Evolutionary conservation across 1,284 basidiomycete genomes (phyloP), one percentile per base, ranked within the genome.

Genomic region (Tylopilus microsporus): DNA sequence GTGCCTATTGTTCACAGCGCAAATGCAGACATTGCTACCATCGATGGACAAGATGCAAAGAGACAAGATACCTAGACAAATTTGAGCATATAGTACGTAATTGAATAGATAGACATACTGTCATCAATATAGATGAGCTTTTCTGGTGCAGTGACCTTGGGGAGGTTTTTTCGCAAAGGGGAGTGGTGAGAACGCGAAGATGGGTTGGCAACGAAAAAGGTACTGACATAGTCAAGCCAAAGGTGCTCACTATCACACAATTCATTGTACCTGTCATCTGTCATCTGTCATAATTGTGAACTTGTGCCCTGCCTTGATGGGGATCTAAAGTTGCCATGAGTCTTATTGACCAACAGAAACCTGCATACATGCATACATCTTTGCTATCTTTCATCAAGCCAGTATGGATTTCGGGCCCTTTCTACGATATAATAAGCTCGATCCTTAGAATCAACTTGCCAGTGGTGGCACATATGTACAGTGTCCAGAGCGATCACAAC

Each of bases 321-420:
- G 82, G 70, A 92, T 78, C 90, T 92, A 66, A 42, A 61, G 43
- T 57, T 48, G n/a, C 49, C 13, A 16, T 69, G 45, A 61, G 53
- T 62, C 52, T 62, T 32, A 48, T 43, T 11, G 53, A 49, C 41
- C 50, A n/a, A 46, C 49, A 54, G 37, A 49, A 37, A 59, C 46
- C 25, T 59, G 60, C 46, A 47, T 62, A 62, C 57, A 61, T 61
- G 60, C 53, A 54, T 61, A 82, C 91, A 71, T 99, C 97, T 66
- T 82, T 79, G 72, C 85, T 84, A 73, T 93, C 85, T 74, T 81
- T 86, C 82, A 97, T 99, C 71, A 95, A 72, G 66, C 97, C 97
- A 50, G 97, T 99, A 68, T 97, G 89, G 80, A 99, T 99, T 79
- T 99, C 97, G 45, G 97, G 97, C 56, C 97, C 97, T 91, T 99